Conservation (phyloP, 805 yeast genomes). For the Kuraishia piskuri region DNA sequence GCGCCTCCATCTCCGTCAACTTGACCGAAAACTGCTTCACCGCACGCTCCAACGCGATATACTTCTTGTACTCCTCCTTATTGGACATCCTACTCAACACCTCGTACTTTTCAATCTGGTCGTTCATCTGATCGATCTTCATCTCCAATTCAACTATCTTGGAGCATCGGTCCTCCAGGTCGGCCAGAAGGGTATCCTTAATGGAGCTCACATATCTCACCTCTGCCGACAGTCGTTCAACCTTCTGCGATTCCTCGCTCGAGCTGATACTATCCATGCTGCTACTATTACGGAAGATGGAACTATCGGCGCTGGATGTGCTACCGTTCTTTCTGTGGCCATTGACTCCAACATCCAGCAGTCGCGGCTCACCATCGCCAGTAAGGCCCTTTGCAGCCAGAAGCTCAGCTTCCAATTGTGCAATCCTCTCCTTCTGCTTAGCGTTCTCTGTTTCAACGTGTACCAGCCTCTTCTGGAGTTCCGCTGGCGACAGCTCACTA, state of each 20-base stretch:
- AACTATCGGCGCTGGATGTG: not conserved
- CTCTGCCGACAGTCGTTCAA: not conserved
- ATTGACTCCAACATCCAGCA: not conserved
- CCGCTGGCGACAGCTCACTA: slow-evolving; percentile 43
- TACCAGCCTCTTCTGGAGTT: slow-evolving; percentile 25
- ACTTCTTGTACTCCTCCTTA: slow-evolving; percentile 37
- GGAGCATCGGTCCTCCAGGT: slow-evolving; percentile 17
- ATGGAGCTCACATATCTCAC: not conserved
- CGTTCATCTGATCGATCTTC: slow-evolving; percentile 29
- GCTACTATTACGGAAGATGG: not conserved
- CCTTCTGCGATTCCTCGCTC: not conserved
- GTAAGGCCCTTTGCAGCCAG: slow-evolving; percentile 1
- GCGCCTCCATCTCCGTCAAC: slow-evolving; percentile 52
- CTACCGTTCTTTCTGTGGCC: not conserved
- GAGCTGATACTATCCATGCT: not conserved
- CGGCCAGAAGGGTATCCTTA: slow-evolving; percentile 11
- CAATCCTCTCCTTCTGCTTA: slow-evolving; percentile 1
- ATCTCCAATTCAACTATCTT: slow-evolving; percentile 30
- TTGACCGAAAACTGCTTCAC: slow-evolving; percentile 49
- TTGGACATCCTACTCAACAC: slow-evolving; percentile 7
- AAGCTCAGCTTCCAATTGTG: slow-evolving; percentile 1
- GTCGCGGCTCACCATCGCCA: not conserved
- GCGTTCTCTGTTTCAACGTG: slow-evolving; percentile 1
- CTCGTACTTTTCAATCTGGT: slow-evolving; percentile 18
- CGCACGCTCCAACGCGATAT: slow-evolving; percentile 47